A percentile compares a stretch with the other conserved stretches of the same genome.
These are phyloP conservation scores for Sherardia arvensis DNA, from an alignment of 257 asterid genomes.

Conservation along the genomic window DNA sequence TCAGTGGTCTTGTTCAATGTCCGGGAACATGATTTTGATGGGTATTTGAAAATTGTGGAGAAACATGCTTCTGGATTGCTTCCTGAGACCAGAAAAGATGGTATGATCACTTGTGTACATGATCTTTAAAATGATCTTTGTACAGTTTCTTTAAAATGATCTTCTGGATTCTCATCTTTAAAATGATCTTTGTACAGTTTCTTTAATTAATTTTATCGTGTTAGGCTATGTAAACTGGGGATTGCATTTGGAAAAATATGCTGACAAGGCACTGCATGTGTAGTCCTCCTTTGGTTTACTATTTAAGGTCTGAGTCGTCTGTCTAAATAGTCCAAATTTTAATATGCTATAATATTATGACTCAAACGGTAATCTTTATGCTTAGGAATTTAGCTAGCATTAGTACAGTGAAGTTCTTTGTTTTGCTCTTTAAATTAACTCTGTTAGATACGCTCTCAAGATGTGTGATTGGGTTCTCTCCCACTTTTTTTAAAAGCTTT, in stretches of 20 bases:
- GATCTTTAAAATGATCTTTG: background rate
- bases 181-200: background rate
- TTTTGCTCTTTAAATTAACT: background rate
- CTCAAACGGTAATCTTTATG: background rate
- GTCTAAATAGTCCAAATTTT: background rate
- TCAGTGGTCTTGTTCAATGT: slow-evolving; percentile 91
- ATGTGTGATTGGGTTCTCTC: background rate
- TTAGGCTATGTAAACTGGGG: background rate
- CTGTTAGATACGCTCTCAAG: background rate
- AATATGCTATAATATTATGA: background rate
- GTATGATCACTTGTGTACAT: slow-evolving; percentile 32
- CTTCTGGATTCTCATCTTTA: no score
- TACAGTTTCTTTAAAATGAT: no score
- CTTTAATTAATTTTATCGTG: background rate
- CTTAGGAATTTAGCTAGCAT: background rate
- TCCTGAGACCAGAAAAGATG: slow-evolving; percentile 94
- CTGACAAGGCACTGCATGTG: background rate
- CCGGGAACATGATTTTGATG: slow-evolving; percentile 69
- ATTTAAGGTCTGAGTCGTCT: background rate
- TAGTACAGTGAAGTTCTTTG: background rate
- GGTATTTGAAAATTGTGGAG: slow-evolving; percentile 63
- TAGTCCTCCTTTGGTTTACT: background rate
- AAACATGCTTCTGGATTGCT: slow-evolving; percentile 79
- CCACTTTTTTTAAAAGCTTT: background rate
- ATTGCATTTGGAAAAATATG: background rate